Base-by-base conservation (phyloP, 2,329 filamentous ascomycete species). In the Coniochaeta sp. region DNA sequence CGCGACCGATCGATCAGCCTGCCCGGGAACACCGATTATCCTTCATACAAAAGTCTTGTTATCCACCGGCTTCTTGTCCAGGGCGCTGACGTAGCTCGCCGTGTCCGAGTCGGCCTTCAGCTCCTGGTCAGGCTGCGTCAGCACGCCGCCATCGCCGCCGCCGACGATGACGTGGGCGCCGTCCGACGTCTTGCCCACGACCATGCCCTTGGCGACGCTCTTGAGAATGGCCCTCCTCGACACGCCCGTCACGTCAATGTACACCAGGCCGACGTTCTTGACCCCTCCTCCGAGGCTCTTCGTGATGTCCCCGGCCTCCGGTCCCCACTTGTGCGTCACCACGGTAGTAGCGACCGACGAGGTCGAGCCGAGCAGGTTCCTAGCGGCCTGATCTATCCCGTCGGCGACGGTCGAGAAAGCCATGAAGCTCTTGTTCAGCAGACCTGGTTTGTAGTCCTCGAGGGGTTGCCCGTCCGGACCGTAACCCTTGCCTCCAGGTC, bases 241-340 rank as follows among this genome's bases (percentile, higher is more conserved):
- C 1, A 99, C 95, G 38, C 95, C 95, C 0, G 93, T 89, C 1
- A 96, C 93, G 68, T 99, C 95, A 62, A 99, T 96, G 71, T 99
- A 99, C 34, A 99, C 95, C 30, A 99, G 81, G 6, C 93, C 95
- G 8, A 98, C 95, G 65, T 98, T 99, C 81, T 95, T 96, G 68
- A 97, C 87, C 26, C 93, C 93, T 5, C 91, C 88, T 0, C 91
- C 90, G 22, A 99, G 74, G 58, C 90, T 81, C 47, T 81, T 81
- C 1, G 91, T 88, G 17, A 98, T 80, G 38, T 87, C 81, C 17
- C 92, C 91, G 0, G 95, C 95, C 74, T 99, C 91, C 1, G 83
- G 71, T 4, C 95, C 95, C 78, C 93, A 99, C 63, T 86, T 88
- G 74, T 98, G 95, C n/a, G 87, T 84, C 3, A 98, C 91, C 58